Percentiles rank a stretch among this genome's conserved stretches.
These are phyloP conservation scores for Choiromyces venosus DNA, from an alignment of 495 filamentous ascomycete genomes.

Conservation along the genomic window DNA sequence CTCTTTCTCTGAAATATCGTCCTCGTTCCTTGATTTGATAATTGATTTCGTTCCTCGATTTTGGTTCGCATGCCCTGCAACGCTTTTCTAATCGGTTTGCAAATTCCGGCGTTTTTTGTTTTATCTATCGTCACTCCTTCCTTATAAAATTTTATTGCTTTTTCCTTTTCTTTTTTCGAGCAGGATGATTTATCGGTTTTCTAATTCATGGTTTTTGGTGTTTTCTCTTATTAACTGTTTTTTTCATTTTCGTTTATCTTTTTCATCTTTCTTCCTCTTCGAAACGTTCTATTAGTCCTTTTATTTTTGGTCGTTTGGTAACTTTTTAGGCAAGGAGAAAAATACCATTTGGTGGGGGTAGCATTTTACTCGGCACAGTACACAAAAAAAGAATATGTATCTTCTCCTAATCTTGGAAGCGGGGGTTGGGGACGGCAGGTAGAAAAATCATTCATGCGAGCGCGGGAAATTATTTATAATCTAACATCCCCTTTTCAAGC, in stretches of 20 bases:
- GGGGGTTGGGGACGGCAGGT: neutral
- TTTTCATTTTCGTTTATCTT: neutral
- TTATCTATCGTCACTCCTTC: neutral
- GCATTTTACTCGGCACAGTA: neutral
- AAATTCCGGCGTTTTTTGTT: neutral
- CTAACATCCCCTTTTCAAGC: neutral
- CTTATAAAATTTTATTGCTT: neutral
- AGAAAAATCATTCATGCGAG: neutral
- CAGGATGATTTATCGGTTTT: neutral
- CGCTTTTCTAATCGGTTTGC: constrained; percentile 1
- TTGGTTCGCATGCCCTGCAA: neutral
- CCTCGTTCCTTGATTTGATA: neutral
- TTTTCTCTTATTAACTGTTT: neutral
- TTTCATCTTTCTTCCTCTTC: neutral
- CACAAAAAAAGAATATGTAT: neutral
- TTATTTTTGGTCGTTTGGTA: neutral
- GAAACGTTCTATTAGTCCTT: neutral
- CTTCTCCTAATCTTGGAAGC: neutral
- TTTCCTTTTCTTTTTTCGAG: neutral
- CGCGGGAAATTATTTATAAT: neutral
- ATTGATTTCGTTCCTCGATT: neutral
- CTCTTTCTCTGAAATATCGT: neutral
- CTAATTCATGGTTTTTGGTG: neutral
- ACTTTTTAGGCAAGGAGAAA: neutral
- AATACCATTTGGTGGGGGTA: neutral